phyloP scores from a whole-genome alignment of 2,329 filamentous ascomycete genomes.

The Fusarium sp. region DNA sequence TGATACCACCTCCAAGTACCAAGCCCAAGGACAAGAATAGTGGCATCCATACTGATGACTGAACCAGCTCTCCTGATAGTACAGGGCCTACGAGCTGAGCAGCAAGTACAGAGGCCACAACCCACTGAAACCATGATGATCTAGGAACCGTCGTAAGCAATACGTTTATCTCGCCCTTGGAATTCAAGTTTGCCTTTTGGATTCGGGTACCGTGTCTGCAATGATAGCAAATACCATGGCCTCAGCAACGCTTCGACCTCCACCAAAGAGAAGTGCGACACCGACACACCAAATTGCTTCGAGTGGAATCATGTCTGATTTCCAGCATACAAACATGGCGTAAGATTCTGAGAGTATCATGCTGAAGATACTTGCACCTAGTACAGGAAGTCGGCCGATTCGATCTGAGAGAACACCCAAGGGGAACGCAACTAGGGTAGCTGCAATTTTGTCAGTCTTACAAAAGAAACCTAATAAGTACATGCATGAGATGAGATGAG shows the following conservation, averaged over 20 bases:
- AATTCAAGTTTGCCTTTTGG: slow-evolving; percentile 22
- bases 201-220: slow-evolving; percentile 27
- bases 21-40: slow-evolving; percentile 35
- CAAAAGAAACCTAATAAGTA: background rate
- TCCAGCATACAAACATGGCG: slow-evolving; percentile 31
- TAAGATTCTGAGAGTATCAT: slow-evolving; percentile 38
- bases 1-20: slow-evolving; percentile 20
- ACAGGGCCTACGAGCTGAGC: slow-evolving; percentile 34
- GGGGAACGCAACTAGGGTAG: slow-evolving; percentile 34
- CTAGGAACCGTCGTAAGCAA: slow-evolving; percentile 6
- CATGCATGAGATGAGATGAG: background rate
- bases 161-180: background rate
- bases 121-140: slow-evolving; percentile 40
- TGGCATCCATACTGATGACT: slow-evolving; percentile 30
- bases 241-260: slow-evolving; percentile 39
- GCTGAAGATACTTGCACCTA: slow-evolving; percentile 36
- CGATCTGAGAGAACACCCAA: slow-evolving; percentile 38
- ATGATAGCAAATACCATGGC: slow-evolving; percentile 43
- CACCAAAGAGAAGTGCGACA: slow-evolving; percentile 36
- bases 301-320: slow-evolving; percentile 31
- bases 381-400: slow-evolving; percentile 39
- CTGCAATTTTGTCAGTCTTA: slow-evolving; percentile 13
- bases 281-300: slow-evolving; percentile 40
- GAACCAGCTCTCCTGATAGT: slow-evolving; percentile 26
- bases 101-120: slow-evolving; percentile 34